Evolutionary conservation across 1,139 yeast species (phyloP).

Genomic region (Magnusiomyces sp.): DNA sequence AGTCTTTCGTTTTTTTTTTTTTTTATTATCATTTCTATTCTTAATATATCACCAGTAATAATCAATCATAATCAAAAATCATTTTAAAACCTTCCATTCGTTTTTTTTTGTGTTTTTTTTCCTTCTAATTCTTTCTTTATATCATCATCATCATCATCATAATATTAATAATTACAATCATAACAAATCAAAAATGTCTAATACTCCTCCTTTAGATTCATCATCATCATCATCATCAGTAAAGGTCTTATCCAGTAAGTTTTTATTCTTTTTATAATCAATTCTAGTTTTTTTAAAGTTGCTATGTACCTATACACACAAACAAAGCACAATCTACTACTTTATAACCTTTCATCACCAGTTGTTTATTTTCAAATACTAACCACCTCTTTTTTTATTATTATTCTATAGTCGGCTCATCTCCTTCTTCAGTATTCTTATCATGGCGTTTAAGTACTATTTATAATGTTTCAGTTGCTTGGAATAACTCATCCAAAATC

Average conservation of each 20-base stretch:
- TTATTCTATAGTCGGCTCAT: constrained; percentile 19
- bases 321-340: too few relatives aligned
- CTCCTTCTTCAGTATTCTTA: constrained; percentile 21
- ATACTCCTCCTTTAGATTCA: too few relatives aligned
- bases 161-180: too few relatives aligned
- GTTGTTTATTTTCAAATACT: neutral
- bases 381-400: neutral
- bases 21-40: neutral
- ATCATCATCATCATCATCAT: too few relatives aligned
- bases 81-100: neutral
- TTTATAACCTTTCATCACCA: neutral
- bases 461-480: constrained; percentile 20
- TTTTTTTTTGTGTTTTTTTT: constrained; percentile 4
- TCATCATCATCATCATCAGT: too few relatives aligned
- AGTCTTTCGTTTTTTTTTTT: neutral
- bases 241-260: neutral
- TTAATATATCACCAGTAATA: too few relatives aligned
- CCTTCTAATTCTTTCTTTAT: neutral
- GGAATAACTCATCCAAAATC: constrained; percentile 15
- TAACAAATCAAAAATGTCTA: too few relatives aligned
- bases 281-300: neutral
- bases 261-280: constrained; percentile 2
- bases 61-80: too few relatives aligned
- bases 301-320: neutral
- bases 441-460: constrained; percentile 23